These are phyloP conservation scores for Vigna mungo DNA, from an alignment of 306 rosid species.

Conservation along the genomic window DNA sequence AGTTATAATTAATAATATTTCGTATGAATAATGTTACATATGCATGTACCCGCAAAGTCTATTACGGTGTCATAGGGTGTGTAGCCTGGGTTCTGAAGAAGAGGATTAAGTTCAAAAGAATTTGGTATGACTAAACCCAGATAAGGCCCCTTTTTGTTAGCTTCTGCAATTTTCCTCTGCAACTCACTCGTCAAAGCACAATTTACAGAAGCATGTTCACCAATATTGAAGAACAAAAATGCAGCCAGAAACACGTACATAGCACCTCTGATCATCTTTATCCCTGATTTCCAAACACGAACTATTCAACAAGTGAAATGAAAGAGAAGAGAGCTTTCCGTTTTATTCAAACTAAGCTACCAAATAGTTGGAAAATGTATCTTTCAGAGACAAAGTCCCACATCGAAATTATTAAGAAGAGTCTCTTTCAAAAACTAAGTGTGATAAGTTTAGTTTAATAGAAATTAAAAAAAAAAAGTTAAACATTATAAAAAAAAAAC, in stretches of 20 bases:
- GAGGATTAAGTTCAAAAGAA: slow-evolving; percentile 58
- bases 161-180: slow-evolving; percentile 35
- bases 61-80: slow-evolving; percentile 39
- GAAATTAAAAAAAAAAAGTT: no score
- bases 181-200: slow-evolving; percentile 40
- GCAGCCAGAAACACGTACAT: slow-evolving; percentile 27
- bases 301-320: neutral
- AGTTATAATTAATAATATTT: neutral
- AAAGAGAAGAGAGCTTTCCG: neutral
- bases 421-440: no score
- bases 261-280: slow-evolving; percentile 31
- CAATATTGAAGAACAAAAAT: slow-evolving; percentile 32
- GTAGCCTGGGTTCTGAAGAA: slow-evolving; percentile 55
- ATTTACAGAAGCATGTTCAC: slow-evolving; percentile 44
- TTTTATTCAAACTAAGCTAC: slow-evolving; percentile 14
- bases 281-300: neutral
- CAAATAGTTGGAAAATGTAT: no score
- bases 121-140: slow-evolving; percentile 67
- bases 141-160: slow-evolving; percentile 58
- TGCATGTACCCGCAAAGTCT: slow-evolving; percentile 48
- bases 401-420: no score
- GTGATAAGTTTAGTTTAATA: no score
- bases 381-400: no score
- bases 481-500: no score
- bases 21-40: neutral